phyloP scores from a whole-genome alignment of 2,329 filamentous ascomycete genomes.

The Metarhizium robertsii region DNA sequence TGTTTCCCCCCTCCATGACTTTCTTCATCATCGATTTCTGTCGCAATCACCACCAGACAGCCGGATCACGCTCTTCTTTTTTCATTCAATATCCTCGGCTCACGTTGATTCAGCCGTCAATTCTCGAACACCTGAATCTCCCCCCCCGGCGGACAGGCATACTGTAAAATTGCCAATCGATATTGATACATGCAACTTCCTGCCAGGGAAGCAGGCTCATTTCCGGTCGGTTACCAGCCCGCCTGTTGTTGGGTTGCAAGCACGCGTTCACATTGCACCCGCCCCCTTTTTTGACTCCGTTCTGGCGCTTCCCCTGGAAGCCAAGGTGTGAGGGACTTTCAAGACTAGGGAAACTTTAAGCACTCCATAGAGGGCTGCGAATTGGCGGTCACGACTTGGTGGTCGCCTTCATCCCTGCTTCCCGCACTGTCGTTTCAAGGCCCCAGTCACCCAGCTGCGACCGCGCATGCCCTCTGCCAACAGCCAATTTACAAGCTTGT shows the following conservation, averaged over 20 bases:
- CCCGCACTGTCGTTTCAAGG: not conserved
- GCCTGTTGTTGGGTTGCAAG: not conserved
- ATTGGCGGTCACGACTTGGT: constrained; percentile 3
- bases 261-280: not conserved
- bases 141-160: too few species aligned
- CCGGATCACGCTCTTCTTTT: too few species aligned
- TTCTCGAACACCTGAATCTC: not conserved
- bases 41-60: too few species aligned
- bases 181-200: not conserved
- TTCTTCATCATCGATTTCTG: too few species aligned
- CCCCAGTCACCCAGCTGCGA: not conserved
- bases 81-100: too few species aligned
- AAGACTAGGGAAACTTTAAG: not conserved
- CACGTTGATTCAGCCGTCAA: not conserved
- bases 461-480: not conserved
- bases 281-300: not conserved
- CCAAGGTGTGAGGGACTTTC: not conserved
- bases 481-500: not conserved
- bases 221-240: constrained; percentile 1
- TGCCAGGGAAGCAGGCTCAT: constrained; percentile 3
- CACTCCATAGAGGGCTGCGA: not conserved
- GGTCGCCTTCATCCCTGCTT: not conserved
- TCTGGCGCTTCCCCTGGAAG: not conserved
- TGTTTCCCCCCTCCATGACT: too few species aligned
- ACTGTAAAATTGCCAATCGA: too few species aligned